phyloP scores from a whole-genome alignment of 305 asterid species.

The Salvia sclarea region DNA sequence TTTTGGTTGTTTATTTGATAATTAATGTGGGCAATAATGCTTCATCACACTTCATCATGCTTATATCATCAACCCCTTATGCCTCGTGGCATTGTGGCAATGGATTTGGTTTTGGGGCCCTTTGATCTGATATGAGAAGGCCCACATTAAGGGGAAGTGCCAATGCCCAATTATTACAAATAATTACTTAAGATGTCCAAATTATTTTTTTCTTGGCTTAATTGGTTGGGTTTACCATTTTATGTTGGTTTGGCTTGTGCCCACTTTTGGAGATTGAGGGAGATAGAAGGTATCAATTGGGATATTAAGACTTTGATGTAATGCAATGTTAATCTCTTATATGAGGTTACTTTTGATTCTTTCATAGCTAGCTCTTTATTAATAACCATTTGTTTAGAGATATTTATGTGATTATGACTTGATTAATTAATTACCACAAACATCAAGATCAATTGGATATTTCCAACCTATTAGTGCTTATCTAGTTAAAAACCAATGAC shows the following conservation, averaged over 20 bases:
- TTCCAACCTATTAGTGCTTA: constrained; percentile 25
- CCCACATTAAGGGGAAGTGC: constrained; percentile 34
- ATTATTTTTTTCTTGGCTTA: constrained; percentile 29
- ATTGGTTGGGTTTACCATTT: background rate
- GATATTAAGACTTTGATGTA: background rate
- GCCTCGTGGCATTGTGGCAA: constrained; percentile 36
- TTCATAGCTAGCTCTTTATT: background rate
- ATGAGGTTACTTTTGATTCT: background rate
- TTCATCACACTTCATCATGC: constrained; percentile 55
- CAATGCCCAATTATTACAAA: constrained; percentile 35
- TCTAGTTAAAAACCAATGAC: constrained; percentile 23
- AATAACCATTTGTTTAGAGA: background rate
- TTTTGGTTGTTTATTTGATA: background rate
- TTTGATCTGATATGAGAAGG: constrained; percentile 23
- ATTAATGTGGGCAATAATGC: constrained; percentile 27
- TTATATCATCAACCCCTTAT: constrained; percentile 44
- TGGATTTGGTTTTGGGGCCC: constrained; percentile 31
- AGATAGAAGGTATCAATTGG: background rate
- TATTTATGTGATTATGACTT: no score
- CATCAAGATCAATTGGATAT: no score
- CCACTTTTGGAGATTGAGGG: constrained; percentile 31
- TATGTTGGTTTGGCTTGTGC: constrained; percentile 21
- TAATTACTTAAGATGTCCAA: constrained; percentile 28
- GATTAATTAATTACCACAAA: no score
- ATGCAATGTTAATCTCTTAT: background rate